Evolutionary conservation across 202 grass and related monocot species (phyloP), one percentile per base, ranked within the genome.

Genomic region (Setaria italica): DNA sequence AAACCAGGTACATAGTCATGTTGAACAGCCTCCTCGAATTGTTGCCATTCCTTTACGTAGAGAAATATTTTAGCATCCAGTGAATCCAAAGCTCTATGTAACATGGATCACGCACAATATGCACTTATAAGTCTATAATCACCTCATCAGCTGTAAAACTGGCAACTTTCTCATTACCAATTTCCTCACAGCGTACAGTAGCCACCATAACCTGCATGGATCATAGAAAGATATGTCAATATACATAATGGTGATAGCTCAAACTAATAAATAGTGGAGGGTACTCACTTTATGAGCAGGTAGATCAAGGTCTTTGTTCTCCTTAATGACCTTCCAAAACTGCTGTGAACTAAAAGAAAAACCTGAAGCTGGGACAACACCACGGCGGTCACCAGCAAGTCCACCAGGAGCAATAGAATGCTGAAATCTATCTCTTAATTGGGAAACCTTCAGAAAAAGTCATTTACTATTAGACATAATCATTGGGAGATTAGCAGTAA

Each of bases 261-360:
- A 78, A 35, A 86, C 15, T 72, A 35, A 29, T 47, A 72, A 89
- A 75, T 13, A 68, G 58, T 11, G 56, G 25, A 83, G 50, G 45
- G 21, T 50, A 46, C 85, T 88, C 64, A 99, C 96, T 91, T 99
- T 99, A 89, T 99, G 96, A 49, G 96, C 96, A 65, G 96, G 96
- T 76, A 99, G 88, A 82, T 99, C 96, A 76, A 99, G 93, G 76
- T 99, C 96, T 83, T 94, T 99, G 74, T 99, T 95, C 76, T 95
- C 96, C 81, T 99, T 99, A 62, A 99, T 99, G 90, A 99, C 90
- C 72, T 89, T 94, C 96, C 96, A 99, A 77, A 99, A 95, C 67
- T 99, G 90, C 30, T 99, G 93, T 45, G 88, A 84, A 85, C 96
- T 99, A 87, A 99, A 95, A 77, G 93, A 95, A 83, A 99, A 99